phyloP scores from a whole-genome alignment of 768 basidiomycete species.

The Tulasnella sp. region DNA sequence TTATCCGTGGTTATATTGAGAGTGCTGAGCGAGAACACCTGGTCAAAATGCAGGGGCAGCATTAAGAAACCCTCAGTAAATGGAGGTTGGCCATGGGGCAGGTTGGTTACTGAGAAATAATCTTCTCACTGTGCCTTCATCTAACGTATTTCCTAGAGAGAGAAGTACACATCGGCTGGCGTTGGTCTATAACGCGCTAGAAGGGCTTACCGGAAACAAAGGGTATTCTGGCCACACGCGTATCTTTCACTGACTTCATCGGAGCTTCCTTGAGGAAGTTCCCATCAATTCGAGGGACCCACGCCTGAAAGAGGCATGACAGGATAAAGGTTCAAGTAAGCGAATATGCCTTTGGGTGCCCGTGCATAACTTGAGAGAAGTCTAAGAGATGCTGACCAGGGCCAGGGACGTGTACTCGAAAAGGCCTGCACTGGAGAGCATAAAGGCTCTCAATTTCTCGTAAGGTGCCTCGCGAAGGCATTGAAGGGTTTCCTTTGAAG shows the following conservation, averaged over 20 bases:
- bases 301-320: too few relatives aligned
- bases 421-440: conserved; percentile 6
- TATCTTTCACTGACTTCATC: conserved; percentile 26
- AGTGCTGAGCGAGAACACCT: conserved; percentile 4
- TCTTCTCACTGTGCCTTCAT: conserved; percentile 18
- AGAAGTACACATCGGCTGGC: too few relatives aligned
- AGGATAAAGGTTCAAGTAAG: too few relatives aligned
- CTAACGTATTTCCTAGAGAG: conserved; percentile 16
- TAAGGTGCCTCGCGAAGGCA: conserved; percentile 18
- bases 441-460: conserved; percentile 11
- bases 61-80: too few relatives aligned
- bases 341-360: too few relatives aligned
- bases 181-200: too few relatives aligned
- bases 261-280: conserved; percentile 29
- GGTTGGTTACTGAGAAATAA: too few relatives aligned
- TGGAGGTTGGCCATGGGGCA: too few relatives aligned
- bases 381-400: not conserved
- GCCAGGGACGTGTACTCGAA: not conserved
- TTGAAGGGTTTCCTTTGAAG: conserved; percentile 12
- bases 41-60: too few relatives aligned
- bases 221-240: conserved; percentile 27
- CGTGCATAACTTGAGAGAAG: too few relatives aligned
- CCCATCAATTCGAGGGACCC: conserved; percentile 33
- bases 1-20: not conserved
- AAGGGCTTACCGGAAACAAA: conserved; percentile 8